Conservation (phyloP, 805 yeast genomes). For the Saccharomycopsis sp. region DNA sequence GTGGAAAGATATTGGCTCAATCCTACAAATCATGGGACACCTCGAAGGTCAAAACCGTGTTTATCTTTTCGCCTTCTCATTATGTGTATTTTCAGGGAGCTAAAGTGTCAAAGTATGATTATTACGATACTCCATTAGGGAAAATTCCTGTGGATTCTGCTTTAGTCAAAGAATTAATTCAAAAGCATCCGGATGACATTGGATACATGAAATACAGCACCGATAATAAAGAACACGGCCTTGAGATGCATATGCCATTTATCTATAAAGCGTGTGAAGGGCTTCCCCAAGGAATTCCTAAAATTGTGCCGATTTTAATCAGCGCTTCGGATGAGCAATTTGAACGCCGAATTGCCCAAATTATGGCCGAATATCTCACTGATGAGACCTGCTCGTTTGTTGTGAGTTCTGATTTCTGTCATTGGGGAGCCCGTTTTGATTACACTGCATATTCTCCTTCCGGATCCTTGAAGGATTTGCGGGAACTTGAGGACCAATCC, state of each 20-base stretch:
- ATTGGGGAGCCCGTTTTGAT: slow-evolving; percentile 75
- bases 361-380: slow-evolving; percentile 46
- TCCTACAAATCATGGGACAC: slow-evolving; percentile 70
- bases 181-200: slow-evolving; percentile 28
- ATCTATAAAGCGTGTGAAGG: slow-evolving; percentile 43
- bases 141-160: slow-evolving; percentile 57
- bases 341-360: slow-evolving; percentile 39
- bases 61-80: slow-evolving; percentile 90
- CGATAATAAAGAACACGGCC: slow-evolving; percentile 85
- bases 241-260: slow-evolving; percentile 91
- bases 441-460: slow-evolving; percentile 44
- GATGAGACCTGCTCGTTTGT: slow-evolving; percentile 61
- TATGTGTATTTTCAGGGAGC: slow-evolving; percentile 69
- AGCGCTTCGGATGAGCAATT: slow-evolving; percentile 48
- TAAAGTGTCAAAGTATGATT: slow-evolving; percentile 45
- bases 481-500: slow-evolving; percentile 15
- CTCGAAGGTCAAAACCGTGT: slow-evolving; percentile 51
- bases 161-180: slow-evolving; percentile 32
- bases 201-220: slow-evolving; percentile 47
- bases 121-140: slow-evolving; percentile 82
- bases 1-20: slow-evolving; percentile 72
- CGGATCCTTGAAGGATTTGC: slow-evolving; percentile 21
- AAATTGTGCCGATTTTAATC: slow-evolving; percentile 74
- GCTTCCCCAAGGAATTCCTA: slow-evolving; percentile 31
- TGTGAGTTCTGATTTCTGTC: slow-evolving; percentile 89